Percentiles rank a stretch among this genome's conserved stretches.
These are phyloP conservation scores for Tillandsia leiboldiana DNA, from an alignment of 176 grass and related monocot species.

Conservation along the genomic window DNA sequence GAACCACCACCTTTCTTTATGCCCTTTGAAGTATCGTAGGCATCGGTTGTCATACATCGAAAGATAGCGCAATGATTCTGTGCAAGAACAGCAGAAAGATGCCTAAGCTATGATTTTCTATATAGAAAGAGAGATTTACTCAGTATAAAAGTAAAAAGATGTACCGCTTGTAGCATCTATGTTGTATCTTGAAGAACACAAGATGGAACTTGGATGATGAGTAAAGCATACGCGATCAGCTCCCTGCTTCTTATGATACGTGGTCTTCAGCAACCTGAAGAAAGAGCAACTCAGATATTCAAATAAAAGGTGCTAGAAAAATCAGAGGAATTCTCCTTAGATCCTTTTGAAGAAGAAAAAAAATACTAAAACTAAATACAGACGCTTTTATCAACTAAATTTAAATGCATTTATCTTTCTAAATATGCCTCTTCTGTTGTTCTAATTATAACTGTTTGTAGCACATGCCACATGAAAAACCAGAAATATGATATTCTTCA, in stretches of 20 bases:
- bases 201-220: constrained; percentile 89
- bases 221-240: constrained; percentile 83
- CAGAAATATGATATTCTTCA: neutral
- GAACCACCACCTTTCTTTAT: constrained; percentile 63
- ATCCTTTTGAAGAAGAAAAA: neutral
- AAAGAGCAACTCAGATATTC: constrained; percentile 6
- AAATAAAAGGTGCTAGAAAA: neutral
- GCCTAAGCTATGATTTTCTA: neutral
- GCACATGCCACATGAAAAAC: neutral
- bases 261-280: constrained; percentile 74
- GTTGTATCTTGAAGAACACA: constrained; percentile 87
- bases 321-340: neutral
- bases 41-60: constrained; percentile 97
- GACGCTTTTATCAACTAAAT: too few relatives aligned
- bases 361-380: too few relatives aligned
- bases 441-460: too few relatives aligned
- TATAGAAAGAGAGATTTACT: neutral
- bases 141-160: neutral
- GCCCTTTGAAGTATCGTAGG: constrained; percentile 94
- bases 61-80: constrained; percentile 74
- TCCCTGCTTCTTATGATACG: constrained; percentile 95
- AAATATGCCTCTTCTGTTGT: too few relatives aligned
- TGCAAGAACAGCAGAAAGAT: constrained; percentile 11
- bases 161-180: constrained; percentile 30
- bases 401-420: too few relatives aligned